Base-by-base conservation (phyloP, 2,329 filamentous ascomycete species). In the Alternaria triticina region DNA sequence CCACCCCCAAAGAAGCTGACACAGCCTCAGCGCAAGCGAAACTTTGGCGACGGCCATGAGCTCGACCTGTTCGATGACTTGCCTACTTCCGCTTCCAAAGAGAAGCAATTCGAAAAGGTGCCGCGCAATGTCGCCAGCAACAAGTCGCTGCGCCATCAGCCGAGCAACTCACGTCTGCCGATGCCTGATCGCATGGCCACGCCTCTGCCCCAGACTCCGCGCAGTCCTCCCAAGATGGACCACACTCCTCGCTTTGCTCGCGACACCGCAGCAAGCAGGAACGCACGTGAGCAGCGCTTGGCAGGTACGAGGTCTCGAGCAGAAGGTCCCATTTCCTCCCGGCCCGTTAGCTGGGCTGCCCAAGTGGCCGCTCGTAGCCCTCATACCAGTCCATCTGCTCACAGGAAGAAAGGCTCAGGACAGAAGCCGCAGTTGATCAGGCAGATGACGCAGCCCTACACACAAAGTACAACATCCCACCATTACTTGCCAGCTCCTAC, bases 41-140 rank as follows among this genome's bases (percentile, higher is more conserved):
- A 73, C 45, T 99, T 96, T 81, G 96, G 96, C 12, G 93, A 97
- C 78, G 96, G 96, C 15, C 91, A 91, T 64, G 96, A 99, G 80
- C 85, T 99, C 33, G 95, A 98, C 70, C 89, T 87, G 3, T 98
- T 99, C 77, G 96, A 99, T 77, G 96, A 99, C 80, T 83, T 99
- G 59, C 95, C 95, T 2, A 98, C 94, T 0, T 97, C 94, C 15
- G 89, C 87, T 12, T 88, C 91, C 64, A 87, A 89, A 13, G 96
- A 99, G 80, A 93, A 89, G 66, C 91, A 89, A 72, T 99, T 89
- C 74, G 85, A 94, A 65, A 96, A 94, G 79, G 89, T 91, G 71
- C 94, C 96, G 4, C 84, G 90, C 43, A 88, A 87, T 50, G 86
- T 87, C 57, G 89, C 90, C 20, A 87, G 86, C 47, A 88, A 91